Evolutionary conservation across 2,329 filamentous ascomycete genomes (phyloP), one percentile per base, ranked within the genome.

Genomic region (Diaporthe humulicola): DNA sequence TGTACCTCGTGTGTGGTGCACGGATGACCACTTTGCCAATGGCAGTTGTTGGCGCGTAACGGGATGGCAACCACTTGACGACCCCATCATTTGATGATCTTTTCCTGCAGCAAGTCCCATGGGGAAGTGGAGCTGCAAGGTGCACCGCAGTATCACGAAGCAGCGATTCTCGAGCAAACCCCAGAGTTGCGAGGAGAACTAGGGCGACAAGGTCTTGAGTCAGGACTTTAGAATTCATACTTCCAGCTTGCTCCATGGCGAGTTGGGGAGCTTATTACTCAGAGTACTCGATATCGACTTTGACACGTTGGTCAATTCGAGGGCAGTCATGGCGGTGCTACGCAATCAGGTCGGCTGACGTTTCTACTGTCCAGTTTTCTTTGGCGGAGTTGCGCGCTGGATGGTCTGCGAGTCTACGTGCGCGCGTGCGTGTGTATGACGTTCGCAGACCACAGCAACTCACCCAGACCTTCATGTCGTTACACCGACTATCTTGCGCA

Each of bases 401-500:
- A 38, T 28, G 56, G 15, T 15, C 38, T 71, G 56, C 38, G n/a
- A 38, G 38, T 28, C 22, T 19, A 25, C 38, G 38, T 42, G n/a
- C 38, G 38, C 33, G 33, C 15, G 15, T 36, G 58, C 38, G 58
- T 58, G 54, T 61, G 33, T 50, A 42, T 67, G 61, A 52, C 61
- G 61, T 52, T 52, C 45, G 45, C 57, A 52, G n/a, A 40, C 17
- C 45, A 40, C 36, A 40, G 48, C 33, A 50, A 4, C 14, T 52
- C 10, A 42, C 33, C 12, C 56, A 33, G 30, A 40, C 17, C 42
- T 38, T 8, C 15, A 48, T 3, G 14, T 40, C 5, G 25, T 61
- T 45, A 73, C 73, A 67, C 69, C 60, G 73, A 74, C 73, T 74
- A 61, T 60, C 19, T 56, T 60, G 45, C 40, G 36, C 36, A 45